phyloP scores from a whole-genome alignment of 345 rosid genomes.

The Euphorbia pulcherrima region DNA sequence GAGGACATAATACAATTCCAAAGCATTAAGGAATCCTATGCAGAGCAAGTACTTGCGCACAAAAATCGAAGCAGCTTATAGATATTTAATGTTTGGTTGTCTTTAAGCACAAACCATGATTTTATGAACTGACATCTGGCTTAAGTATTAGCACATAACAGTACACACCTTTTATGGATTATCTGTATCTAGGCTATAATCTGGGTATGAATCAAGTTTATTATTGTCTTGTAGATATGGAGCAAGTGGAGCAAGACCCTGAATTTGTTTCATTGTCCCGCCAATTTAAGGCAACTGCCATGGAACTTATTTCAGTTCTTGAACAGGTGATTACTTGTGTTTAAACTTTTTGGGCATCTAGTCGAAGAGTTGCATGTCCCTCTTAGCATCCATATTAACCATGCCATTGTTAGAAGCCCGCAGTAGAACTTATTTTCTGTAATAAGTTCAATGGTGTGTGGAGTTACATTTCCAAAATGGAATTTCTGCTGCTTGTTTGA shows the following conservation, averaged over 20 bases:
- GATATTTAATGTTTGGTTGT: neutral
- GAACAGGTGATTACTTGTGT: slow-evolving; percentile 64
- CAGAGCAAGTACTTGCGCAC: neutral
- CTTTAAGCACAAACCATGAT: neutral
- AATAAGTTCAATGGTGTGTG: neutral
- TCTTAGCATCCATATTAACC: neutral
- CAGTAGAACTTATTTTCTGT: neutral
- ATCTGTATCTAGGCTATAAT: neutral
- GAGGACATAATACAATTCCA: neutral
- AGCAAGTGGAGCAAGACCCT: slow-evolving; percentile 90
- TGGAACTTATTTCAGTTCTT: slow-evolving; percentile 92
- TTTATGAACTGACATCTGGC: neutral
- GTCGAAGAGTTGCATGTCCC: neutral
- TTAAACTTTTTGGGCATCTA: neutral
- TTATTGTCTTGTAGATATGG: slow-evolving; percentile 58
- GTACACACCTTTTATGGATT: neutral
- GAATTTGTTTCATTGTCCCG: slow-evolving; percentile 77
- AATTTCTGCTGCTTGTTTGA: neutral
- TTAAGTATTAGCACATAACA: neutral
- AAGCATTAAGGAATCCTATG: neutral
- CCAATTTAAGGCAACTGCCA: slow-evolving; percentile 91
- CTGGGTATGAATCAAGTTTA: neutral
- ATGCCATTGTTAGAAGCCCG: neutral
- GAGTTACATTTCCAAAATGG: neutral
- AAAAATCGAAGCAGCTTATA: neutral